Conservation (phyloP, 768 basidiomycete species). For the Lactifluus piperatus region DNA sequence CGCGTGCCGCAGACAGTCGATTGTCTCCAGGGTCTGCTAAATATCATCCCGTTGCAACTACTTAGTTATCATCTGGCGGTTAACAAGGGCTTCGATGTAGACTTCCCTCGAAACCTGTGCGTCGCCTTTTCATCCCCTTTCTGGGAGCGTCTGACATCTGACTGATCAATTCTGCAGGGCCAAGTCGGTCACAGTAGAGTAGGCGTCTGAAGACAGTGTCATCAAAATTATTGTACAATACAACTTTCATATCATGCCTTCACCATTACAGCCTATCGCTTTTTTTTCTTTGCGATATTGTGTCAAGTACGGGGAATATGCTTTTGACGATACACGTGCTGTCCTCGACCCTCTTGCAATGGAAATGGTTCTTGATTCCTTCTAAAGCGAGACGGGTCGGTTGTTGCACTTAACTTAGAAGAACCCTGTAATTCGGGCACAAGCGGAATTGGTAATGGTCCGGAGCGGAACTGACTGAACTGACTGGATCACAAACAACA, state of each 20-base stretch:
- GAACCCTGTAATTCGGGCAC: neutral
- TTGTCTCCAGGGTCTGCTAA: conserved; percentile 89
- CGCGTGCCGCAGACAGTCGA: conserved; percentile 93
- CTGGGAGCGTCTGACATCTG: neutral
- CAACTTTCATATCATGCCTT: conserved; percentile 1
- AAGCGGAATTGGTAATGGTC: neutral
- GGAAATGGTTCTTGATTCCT: neutral
- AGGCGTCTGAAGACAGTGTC: conserved; percentile 4
- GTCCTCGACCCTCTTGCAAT: neutral
- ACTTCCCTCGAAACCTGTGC: conserved; percentile 94
- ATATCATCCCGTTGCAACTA: conserved; percentile 93
- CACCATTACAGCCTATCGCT: neutral
- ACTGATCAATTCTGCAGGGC: conserved; percentile 20
- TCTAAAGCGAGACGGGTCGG: neutral
- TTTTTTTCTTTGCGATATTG: conserved; percentile 1
- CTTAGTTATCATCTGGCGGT: conserved; percentile 95
- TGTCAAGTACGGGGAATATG: conserved; percentile 5
- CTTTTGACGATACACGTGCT: neutral
- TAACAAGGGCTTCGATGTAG: conserved; percentile 93
- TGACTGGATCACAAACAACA: neutral
- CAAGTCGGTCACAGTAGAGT: conserved; percentile 30
- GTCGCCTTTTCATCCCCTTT: conserved; percentile 25
- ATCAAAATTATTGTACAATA: conserved; percentile 9
- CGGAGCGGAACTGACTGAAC: neutral
- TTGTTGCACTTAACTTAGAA: neutral